Evolutionary conservation across 352 stramenopile genomes (phyloP).

Genomic region (Phytophthora kernoviae): DNA sequence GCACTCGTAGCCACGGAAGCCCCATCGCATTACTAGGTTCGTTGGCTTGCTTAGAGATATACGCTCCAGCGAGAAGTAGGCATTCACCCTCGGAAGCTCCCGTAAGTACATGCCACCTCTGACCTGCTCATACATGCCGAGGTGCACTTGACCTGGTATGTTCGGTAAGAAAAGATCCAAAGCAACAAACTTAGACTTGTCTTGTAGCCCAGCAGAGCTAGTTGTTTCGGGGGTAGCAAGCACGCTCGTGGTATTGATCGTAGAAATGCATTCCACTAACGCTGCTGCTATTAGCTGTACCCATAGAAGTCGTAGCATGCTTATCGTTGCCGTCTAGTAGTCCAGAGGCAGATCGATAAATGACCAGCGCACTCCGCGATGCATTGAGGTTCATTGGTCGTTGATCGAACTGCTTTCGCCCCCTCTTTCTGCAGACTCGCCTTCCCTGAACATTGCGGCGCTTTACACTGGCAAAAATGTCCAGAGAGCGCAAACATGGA

Average conservation of each 20-base stretch:
- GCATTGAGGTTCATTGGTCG: neutral
- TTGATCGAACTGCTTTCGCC: neutral
- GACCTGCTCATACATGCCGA: constrained; percentile 34
- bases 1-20: constrained; percentile 53
- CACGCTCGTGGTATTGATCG: neutral
- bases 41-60: constrained; percentile 1
- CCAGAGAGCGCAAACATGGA: neutral
- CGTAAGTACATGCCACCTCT: constrained; percentile 32
- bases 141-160: constrained; percentile 35
- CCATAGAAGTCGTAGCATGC: constrained; percentile 3
- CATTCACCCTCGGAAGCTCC: constrained; percentile 25
- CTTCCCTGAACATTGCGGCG: constrained; percentile 17
- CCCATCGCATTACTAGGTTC: constrained; percentile 22
- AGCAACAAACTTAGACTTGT: constrained; percentile 13
- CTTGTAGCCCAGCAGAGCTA: neutral
- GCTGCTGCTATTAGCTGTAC: constrained; percentile 2
- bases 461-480: constrained; percentile 15
- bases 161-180: constrained; percentile 29
- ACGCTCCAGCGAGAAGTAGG: constrained; percentile 45
- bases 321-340: neutral
- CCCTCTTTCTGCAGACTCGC: constrained; percentile 13
- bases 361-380: constrained; percentile 6
- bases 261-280: neutral
- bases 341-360: constrained; percentile 13
- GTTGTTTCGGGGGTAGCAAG: neutral